Conservation (phyloP, 1,284 basidiomycete genomes). For the Fomitiporia mediterranea region DNA sequence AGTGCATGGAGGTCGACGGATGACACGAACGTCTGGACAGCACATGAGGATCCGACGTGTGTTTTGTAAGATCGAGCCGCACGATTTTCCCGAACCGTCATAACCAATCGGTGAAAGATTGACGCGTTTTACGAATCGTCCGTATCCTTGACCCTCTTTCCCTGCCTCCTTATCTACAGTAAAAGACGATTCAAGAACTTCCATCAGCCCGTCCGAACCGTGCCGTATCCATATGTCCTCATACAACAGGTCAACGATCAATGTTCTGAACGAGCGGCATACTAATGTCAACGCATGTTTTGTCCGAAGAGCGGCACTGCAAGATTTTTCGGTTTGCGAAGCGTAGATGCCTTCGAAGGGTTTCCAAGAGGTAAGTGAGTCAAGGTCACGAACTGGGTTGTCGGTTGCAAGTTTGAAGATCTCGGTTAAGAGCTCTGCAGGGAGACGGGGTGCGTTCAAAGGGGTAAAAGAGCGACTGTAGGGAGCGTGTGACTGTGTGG, state of each 20-base stretch:
- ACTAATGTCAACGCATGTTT: slow-evolving; percentile 6
- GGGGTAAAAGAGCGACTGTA: too few relatives aligned
- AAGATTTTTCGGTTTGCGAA: not conserved
- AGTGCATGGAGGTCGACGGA: not conserved
- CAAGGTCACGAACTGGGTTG: slow-evolving; percentile 1
- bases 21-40: slow-evolving; percentile 4
- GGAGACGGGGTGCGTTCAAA: too few relatives aligned
- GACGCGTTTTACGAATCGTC: slow-evolving; percentile 2
- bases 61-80: not conserved
- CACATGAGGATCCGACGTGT: slow-evolving; percentile 5
- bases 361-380: not conserved
- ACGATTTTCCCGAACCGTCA: not conserved
- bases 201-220: slow-evolving; percentile 5
- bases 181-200: not conserved
- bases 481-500: too few relatives aligned
- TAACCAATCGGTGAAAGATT: not conserved
- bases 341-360: slow-evolving; percentile 10
- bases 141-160: not conserved
- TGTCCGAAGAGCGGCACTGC: not conserved
- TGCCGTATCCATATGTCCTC: slow-evolving; percentile 17
- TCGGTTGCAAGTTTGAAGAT: slow-evolving; percentile 8
- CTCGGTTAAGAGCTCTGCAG: slow-evolving; percentile 3
- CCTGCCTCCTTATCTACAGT: not conserved
- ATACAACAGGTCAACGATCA: slow-evolving; percentile 8
- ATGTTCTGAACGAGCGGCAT: slow-evolving; percentile 2